Base-by-base conservation (phyloP, 495 filamentous ascomycete genomes). In the Penicillium egyptiacum region DNA sequence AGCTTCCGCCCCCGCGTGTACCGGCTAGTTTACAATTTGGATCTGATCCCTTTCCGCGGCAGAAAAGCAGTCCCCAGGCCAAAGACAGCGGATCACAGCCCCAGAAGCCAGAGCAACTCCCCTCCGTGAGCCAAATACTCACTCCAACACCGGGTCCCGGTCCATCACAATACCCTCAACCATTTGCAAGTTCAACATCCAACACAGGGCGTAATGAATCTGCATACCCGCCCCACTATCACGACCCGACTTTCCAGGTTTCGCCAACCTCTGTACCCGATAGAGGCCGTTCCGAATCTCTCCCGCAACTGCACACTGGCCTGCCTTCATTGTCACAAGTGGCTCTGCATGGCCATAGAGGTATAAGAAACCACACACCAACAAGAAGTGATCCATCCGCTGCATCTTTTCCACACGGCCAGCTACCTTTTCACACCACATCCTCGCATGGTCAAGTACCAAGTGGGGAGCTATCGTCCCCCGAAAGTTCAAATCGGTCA, bases 1-100 rank as follows among this genome's bases (percentile, higher is more conserved):
- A 80, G 60, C 79, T 82, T 56, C 79, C 79, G 50, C 79, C 77
- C 40, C 79, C 79, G 50, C 75, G 73, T 42, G 60, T 71, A 50
- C 71, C 71, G 14, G 59, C 62, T 17, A 70, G 72, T 51, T 60
- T 79, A 42, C 73, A 76, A 47, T 75, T 77, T 66, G 76, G 76
- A 51, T 66, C 75, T 17, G 76, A 80, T 52, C 71, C 70, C 2
- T 73, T 71, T 14, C 50, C 70, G 20, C 70, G 64, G 22, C 71
- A 66, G 10, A 68, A 67, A 19, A 62, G 74, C 9, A 61, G 60
- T 41, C 47, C 60, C 26, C 70, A 78, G 26, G 43, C 57, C 52
- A 37, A 61, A 60, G 30, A 25, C 66, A 39, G 54, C 11, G 54
- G 59, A n/a, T 64, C 57, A 35, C 61, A 60, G 20, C 65, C 57